Evolutionary conservation across 2,329 filamentous ascomycete species (phyloP).

Genomic region (Helotiales sp.): DNA sequence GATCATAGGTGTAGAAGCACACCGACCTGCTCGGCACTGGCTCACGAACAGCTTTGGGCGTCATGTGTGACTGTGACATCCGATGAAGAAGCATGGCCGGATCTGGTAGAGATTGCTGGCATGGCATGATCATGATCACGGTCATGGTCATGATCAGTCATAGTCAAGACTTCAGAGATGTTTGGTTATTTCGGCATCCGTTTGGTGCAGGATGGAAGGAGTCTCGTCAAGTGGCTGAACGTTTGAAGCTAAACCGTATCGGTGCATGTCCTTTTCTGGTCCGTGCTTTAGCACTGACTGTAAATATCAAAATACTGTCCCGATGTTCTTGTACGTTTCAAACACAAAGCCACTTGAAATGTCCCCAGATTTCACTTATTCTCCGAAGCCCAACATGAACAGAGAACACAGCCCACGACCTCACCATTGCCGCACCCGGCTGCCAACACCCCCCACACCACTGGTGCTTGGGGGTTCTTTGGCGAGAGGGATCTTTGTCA

Average conservation of each 20-base stretch:
- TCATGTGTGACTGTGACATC: neutral
- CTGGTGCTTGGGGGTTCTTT: neutral
- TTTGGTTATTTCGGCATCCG: neutral
- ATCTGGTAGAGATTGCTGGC: neutral
- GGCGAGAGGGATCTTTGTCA: neutral
- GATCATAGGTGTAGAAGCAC: no score
- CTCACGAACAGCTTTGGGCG: neutral
- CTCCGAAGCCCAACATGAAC: neutral
- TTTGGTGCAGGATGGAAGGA: neutral
- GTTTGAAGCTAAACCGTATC: conserved; percentile 11
- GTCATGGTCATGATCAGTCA: no score
- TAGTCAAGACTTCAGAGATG: neutral
- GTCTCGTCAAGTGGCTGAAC: neutral
- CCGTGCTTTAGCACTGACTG: neutral
- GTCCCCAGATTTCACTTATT: neutral
- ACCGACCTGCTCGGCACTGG: neutral
- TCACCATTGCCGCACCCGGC: neutral
- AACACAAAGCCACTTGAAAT: conserved; percentile 4
- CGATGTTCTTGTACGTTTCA: conserved; percentile 1
- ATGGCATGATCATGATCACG: neutral
- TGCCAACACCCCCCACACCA: neutral
- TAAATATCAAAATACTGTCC: neutral
- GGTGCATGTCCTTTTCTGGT: neutral
- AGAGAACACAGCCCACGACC: neutral
- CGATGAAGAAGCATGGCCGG: neutral